A percentile compares a stretch with the other conserved stretches of the same genome.
Conservation (phyloP, 1,139 yeast genomes). For the Geotrichum histeridarum region DNA sequence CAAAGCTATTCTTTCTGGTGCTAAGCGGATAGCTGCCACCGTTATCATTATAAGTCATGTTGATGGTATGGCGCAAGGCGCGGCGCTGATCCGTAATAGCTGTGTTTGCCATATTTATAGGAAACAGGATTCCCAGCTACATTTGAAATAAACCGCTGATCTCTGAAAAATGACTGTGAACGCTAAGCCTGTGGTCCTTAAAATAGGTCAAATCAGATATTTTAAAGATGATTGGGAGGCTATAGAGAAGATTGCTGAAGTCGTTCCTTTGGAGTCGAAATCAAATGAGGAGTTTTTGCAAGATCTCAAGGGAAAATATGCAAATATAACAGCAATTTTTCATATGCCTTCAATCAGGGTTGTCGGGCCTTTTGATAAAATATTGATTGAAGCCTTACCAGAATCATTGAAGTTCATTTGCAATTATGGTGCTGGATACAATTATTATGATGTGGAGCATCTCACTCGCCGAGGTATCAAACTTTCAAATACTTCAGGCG, state of each 20-base stretch:
- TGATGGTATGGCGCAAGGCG: not conserved
- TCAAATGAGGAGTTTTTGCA: conserved; percentile 33
- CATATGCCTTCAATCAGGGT: conserved; percentile 24
- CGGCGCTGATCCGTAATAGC: too few species aligned
- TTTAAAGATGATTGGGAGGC: conserved; percentile 28
- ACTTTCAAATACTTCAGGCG: conserved; percentile 59
- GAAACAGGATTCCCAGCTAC: not conserved
- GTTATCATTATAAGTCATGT: too few species aligned
- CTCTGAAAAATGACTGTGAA: not conserved
- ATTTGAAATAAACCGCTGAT: too few species aligned
- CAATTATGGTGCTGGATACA: conserved; percentile 94
- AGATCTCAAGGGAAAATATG: conserved; percentile 33
- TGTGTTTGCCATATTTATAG: not conserved
- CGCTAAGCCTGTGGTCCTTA: conserved; percentile 34
- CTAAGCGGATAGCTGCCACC: too few species aligned
- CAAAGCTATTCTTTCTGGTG: too few species aligned
- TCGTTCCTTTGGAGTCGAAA: conserved; percentile 19
- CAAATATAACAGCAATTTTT: conserved; percentile 34
- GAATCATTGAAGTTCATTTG: conserved; percentile 56
- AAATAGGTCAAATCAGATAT: conserved; percentile 27
- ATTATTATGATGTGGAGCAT: conserved; percentile 49
- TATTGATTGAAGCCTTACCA: conserved; percentile 59
- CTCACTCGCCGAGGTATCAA: conserved; percentile 50
- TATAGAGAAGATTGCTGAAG: conserved; percentile 28
- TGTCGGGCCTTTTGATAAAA: conserved; percentile 68